A percentile compares a stretch with the other conserved stretches of the same genome.
These are phyloP conservation scores for Oryza punctata DNA, from an alignment of 176 grass and related monocot genomes.

Conservation along the genomic window DNA sequence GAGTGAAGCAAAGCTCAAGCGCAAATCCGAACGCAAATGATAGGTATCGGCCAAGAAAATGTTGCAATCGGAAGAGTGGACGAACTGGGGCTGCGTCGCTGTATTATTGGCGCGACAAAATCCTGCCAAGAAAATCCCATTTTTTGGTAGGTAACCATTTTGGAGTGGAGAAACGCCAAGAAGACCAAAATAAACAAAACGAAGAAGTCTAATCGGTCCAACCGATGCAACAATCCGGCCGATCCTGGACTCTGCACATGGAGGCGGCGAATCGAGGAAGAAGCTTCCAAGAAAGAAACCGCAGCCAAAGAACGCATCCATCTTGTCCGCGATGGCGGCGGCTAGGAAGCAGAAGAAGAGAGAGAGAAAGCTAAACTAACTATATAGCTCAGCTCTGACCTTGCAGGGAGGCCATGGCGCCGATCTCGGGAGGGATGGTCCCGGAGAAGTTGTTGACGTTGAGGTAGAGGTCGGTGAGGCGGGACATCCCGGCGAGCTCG, in stretches of 20 bases:
- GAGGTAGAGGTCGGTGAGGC: slow-evolving; percentile 88
- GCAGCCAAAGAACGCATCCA: neutral
- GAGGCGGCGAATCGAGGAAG: slow-evolving; percentile 10
- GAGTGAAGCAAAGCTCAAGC: neutral
- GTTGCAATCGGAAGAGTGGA: slow-evolving; percentile 9
- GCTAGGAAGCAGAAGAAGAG: too few species aligned
- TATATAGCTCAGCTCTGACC: slow-evolving; percentile 40
- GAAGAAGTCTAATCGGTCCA: neutral
- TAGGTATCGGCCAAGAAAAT: slow-evolving; percentile 10
- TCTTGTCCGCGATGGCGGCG: too few species aligned
- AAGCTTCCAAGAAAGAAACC: slow-evolving; percentile 25
- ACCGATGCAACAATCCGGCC: neutral
- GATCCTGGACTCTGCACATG: slow-evolving; percentile 34
- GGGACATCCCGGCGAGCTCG: slow-evolving; percentile 51
- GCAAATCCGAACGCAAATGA: slow-evolving; percentile 18
- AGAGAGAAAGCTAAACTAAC: too few species aligned
- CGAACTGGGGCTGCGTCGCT: neutral
- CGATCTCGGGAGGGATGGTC: slow-evolving; percentile 64
- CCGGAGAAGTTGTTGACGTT: slow-evolving; percentile 83
- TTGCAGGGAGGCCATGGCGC: slow-evolving; percentile 74
- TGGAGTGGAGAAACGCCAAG: slow-evolving; percentile 27
- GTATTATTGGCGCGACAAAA: neutral
- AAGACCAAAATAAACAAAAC: neutral
- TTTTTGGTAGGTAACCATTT: slow-evolving; percentile 11
- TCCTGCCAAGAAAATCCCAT: neutral